phyloP scores from a whole-genome alignment of 2,329 filamentous ascomycete genomes.

The Ceratocystis harringtonii region DNA sequence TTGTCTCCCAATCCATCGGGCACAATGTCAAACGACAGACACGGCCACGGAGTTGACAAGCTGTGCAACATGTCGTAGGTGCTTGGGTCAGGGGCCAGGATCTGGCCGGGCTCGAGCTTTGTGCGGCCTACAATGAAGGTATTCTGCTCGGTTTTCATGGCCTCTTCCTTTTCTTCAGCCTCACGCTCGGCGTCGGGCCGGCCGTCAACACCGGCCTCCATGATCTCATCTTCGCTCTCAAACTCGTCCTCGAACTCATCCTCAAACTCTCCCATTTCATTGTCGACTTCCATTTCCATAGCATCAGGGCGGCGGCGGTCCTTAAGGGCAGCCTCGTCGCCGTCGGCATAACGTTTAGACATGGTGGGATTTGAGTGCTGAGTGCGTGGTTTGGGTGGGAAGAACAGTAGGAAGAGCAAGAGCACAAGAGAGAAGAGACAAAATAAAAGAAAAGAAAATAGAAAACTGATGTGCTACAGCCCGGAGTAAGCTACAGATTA shows the following conservation, averaged over 20 bases:
- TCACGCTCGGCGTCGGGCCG: constrained; percentile 84
- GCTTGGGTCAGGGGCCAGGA: constrained; percentile 77
- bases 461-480: not conserved
- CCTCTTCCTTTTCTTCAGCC: constrained; percentile 67
- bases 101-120: constrained; percentile 81
- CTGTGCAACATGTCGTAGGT: constrained; percentile 97
- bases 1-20: constrained; percentile 74
- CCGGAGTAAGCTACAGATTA: not conserved
- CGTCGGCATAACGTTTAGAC: constrained; percentile 46
- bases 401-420: not conserved
- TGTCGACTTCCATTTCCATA: constrained; percentile 48
- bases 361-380: constrained; percentile 25
- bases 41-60: constrained; percentile 89
- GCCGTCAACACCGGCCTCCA: constrained; percentile 89
- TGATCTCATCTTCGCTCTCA: constrained; percentile 76
- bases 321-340: constrained; percentile 37
- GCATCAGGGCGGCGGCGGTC: constrained; percentile 45
- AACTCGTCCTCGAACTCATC: constrained; percentile 91
- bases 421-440: not conserved
- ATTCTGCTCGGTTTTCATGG: constrained; percentile 86
- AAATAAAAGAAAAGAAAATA: not conserved
- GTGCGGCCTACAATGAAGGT: constrained; percentile 93
- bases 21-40: constrained; percentile 87
- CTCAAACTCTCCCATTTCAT: constrained; percentile 69
- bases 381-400: not conserved